Evolutionary conservation across 768 basidiomycete genomes (phyloP), one percentile per base, ranked within the genome.

Genomic region (Lyophyllum atratum): DNA sequence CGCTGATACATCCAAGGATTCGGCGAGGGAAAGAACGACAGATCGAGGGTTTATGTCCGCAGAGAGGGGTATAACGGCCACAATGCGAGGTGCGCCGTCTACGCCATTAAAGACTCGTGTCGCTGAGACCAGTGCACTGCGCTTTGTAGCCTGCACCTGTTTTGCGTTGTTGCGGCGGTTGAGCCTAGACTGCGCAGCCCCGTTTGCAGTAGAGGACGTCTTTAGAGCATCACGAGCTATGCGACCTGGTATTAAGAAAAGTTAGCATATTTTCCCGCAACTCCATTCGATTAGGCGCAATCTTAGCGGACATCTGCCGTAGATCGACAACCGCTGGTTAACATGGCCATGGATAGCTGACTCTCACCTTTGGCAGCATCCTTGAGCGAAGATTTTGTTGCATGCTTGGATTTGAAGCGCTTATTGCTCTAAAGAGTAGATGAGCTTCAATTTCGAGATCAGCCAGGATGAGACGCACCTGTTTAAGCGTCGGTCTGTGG

Each of bases 361-460:
- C 46, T 50, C 66, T 33, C 43, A 86, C 94, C 95, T 79, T 96
- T 96, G 29, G 92, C 86, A 42, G 83, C 82, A 44, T 92, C 91
- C 72, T 90, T 94, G 37, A 97, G 65, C 0, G 90, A 79, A 1
- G 89, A 85, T 74, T 97, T 97, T 12, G 91, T 84, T 2, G 93
- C 84, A 77, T 95, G 92, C 69, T 87, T 91, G 2, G 93, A 93
- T 74, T 98, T 98, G 80, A 91, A 98, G 1, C 82, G 63, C 72
- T 98, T 98, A 74, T 98, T 97, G 80, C 85, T 76, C 92, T 95
- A 60, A 15, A 19, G 48, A 44, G 57, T 45, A 33, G 34, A n/a
- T 40, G 39, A 22, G 34, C 59, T 43, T 12, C 37, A 29, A 19
- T 34, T 45, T 49, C 4, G 19, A 31, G 21, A 40, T 40, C 42